These are phyloP conservation scores for Fusarium sp. DNA, from an alignment of 2,329 filamentous ascomycete genomes.

Conservation along the genomic window DNA sequence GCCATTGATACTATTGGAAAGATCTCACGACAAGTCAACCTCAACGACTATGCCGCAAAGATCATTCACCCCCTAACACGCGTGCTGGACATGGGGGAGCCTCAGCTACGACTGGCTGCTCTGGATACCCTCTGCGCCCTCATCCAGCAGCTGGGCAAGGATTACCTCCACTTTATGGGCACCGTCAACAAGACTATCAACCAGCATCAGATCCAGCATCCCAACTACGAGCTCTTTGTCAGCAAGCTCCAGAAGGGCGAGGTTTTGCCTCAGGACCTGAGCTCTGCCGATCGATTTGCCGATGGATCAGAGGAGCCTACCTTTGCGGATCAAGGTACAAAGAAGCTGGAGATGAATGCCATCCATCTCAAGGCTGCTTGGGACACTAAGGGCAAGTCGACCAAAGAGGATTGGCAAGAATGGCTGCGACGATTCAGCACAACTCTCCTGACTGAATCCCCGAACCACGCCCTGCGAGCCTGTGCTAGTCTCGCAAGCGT, in stretches of 20 bases:
- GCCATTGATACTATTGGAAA: conserved; percentile 96
- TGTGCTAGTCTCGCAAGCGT: conserved; percentile 92
- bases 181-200: conserved; percentile 90
- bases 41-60: conserved; percentile 95
- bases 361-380: conserved; percentile 97
- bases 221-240: conserved; percentile 92
- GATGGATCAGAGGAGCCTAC: conserved; percentile 83
- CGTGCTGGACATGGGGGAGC: conserved; percentile 79
- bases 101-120: conserved; percentile 79
- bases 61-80: conserved; percentile 94
- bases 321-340: conserved; percentile 85
- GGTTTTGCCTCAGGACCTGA: conserved; percentile 92
- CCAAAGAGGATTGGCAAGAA: conserved; percentile 98
- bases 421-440: conserved; percentile 98
- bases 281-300: conserved; percentile 83
- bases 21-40: conserved; percentile 93
- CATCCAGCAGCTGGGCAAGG: conserved; percentile 94
- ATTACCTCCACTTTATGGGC: conserved; percentile 93
- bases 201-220: conserved; percentile 83
- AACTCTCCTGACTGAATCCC: conserved; percentile 92
- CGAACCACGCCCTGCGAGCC: conserved; percentile 92
- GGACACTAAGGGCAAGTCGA: conserved; percentile 97
- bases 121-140: conserved; percentile 94
- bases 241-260: conserved; percentile 95
- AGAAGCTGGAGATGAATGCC: conserved; percentile 97